A percentile compares a stretch with the other conserved stretches of the same genome.
Conservation (phyloP, 495 filamentous ascomycete species). For the Tuber microsphaerosporum region DNA sequence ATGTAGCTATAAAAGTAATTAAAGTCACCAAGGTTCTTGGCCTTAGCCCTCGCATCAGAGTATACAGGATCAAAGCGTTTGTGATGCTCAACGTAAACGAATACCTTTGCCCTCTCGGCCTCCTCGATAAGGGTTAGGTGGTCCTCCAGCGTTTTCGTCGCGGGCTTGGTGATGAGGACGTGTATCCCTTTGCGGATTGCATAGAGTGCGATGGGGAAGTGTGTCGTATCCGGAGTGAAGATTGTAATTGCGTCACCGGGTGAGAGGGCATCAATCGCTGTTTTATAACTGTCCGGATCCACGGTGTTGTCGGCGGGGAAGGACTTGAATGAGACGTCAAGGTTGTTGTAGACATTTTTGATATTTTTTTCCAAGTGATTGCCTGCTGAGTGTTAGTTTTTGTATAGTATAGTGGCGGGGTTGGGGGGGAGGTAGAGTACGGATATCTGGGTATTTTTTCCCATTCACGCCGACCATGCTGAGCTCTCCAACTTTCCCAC, state of each 20-base stretch:
- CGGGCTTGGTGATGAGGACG: slow-evolving; percentile 93
- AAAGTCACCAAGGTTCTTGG: slow-evolving; percentile 73
- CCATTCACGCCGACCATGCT: slow-evolving; percentile 88
- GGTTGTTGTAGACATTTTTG: slow-evolving; percentile 71
- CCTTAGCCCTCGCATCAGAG: slow-evolving; percentile 71
- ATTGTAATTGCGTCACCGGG: slow-evolving; percentile 88
- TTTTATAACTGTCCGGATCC: slow-evolving; percentile 80
- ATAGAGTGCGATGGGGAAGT: slow-evolving; percentile 90
- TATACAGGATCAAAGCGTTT: slow-evolving; percentile 93
- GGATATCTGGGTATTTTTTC: slow-evolving; percentile 81
- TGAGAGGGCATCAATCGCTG: slow-evolving; percentile 75
- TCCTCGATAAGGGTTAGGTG: slow-evolving; percentile 68
- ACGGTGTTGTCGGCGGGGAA: slow-evolving; percentile 63
- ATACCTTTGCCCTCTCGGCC: slow-evolving; percentile 67
- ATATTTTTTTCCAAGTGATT: slow-evolving; percentile 87
- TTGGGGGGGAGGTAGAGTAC: slow-evolving; percentile 47
- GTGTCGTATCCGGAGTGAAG: slow-evolving; percentile 91
- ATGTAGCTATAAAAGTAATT: slow-evolving; percentile 98
- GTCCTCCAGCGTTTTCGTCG: slow-evolving; percentile 71
- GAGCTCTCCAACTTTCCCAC: slow-evolving; percentile 78
- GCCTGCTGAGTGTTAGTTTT: slow-evolving; percentile 43
- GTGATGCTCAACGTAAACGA: slow-evolving; percentile 93
- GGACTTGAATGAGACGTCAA: slow-evolving; percentile 75
- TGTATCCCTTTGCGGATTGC: slow-evolving; percentile 80
- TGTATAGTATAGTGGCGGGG: background rate